Evolutionary conservation across 2,329 filamentous ascomycete genomes (phyloP), one percentile per base, ranked within the genome.

Genomic region (Aspergillus amoenus): DNA sequence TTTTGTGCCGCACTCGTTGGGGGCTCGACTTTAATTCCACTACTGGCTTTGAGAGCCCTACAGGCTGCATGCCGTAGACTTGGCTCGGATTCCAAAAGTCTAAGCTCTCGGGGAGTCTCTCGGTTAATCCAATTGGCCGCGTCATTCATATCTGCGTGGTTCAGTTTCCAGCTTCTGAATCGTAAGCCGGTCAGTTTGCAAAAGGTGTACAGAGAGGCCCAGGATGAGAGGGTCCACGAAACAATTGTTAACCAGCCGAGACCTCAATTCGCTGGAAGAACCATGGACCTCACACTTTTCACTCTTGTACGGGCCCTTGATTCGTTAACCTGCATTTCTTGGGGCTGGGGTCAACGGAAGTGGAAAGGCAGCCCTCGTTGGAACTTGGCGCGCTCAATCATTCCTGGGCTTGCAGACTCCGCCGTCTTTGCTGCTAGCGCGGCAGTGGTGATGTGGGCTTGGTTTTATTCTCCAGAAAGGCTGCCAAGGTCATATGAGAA

Each of bases 371-470:
- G 65, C 50, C 65, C 66, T 34, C 60, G 63, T 51, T 68, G 67
- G 65, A 68, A 67, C 44, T 65, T 66, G 65, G 52, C 78, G 12
- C 81, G 84, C 59, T 67, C 72, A 11, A 55, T 74, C 34, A 55
- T 73, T 6, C 71, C 76, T 27, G 66, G 68, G 27, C 70, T 84
- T 39, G 78, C 84, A n/a, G 88, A 93, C 68, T 84, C 89, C 4
- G 75, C 83, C 5, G 76, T 93, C 17, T 95, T 96, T 71, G 85
- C 88, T 44, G 72, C 82, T 34, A 92, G 89, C 18, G 86, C 84
- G 40, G 88, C 87, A 21, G 76, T 90, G 39, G 87, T 95, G 64
- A 96, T 95, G 91, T 93, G 90, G 88, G 84, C 90, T 17, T 96
- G 90, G 89, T 88, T 95, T 70, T 96, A 93, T 76, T 72, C 79